Evolutionary conservation across 768 basidiomycete genomes (phyloP), one percentile per base, ranked within the genome.

Genomic region (Boletus rufocinnamomeus): DNA sequence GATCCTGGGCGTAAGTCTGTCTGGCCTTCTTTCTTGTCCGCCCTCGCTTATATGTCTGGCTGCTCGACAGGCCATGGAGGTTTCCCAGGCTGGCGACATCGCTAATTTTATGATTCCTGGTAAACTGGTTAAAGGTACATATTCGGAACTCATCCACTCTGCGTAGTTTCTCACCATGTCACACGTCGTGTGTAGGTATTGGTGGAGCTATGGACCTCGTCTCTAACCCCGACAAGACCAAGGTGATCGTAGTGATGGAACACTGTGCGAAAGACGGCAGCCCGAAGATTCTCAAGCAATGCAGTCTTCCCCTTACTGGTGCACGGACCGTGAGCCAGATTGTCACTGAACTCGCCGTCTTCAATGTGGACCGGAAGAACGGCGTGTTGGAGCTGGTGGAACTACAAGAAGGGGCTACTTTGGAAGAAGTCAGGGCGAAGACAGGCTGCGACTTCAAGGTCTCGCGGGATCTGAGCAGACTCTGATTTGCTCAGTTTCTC

Each of bases 31-130:
- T 50, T 54, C 14, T 47, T 37, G 48, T 35, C 32, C 49, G 34
- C n/a, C 19, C 6, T 56, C 11, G 28, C 40, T 52, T 28, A 68
- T 21, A 44, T 43, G 8, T 55, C 43, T 34, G 34, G 25, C 21
- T 60, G 32, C n/a, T 47, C 27, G 44, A 13, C 57, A 93, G 90
- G 93, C 93, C 11, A 93, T 98, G 92, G 87, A 98, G 80, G 95
- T 98, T 50, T 94, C 93, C 2, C 87, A 91, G 63, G 85, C 84
- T 1, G 95, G 93, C 41, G 95, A 98, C 72, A 89, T 98, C 62
- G 95, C 95, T 56, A 98, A 98, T 79, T 98, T 93, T 72, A 98
- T 97, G 95, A 95, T 97, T 68, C 95, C 95, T 3, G 93, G 94
- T 16, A 96, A 97, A 77, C 82, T 94, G 71, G 82, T 93, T 35